Base-by-base conservation (phyloP, 495 filamentous ascomycete species). In the Aspergillus leporis region DNA sequence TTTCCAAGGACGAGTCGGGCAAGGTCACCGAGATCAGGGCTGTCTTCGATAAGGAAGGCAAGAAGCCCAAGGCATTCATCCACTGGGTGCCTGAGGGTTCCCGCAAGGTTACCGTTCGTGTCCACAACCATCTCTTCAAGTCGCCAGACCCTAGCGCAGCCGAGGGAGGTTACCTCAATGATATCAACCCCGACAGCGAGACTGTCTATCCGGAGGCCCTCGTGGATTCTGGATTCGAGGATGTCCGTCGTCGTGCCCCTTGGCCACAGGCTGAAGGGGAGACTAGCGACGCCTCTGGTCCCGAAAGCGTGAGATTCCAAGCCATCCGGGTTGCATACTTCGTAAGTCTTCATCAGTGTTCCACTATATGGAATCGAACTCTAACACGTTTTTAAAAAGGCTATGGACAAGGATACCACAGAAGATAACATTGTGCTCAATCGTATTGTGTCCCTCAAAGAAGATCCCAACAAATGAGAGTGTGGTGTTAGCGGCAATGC, bases 321-420 rank as follows among this genome's bases (percentile, higher is more conserved):
- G 94, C 85, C 13, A 85, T 97, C 83, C 83, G 95, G 19, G 87
- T 93, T 51, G 94, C 86, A 13, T 98, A 97, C 70, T 97, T 81
- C 75, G 76, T 61, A 58, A 46, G 60, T n/a, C n/a, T 57, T 18
- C 13, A 32, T 51, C 40, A 5, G n/a, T 45, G 4, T 32, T 52
- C 60, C 54, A n/a, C 60, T 47, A 45, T 21, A 19, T 13, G 50
- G 6, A 22, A 18, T 18, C 38, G 41, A 21, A 47, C 50, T n/a
- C 53, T 64, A 41, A 56, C 53, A 19, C 21, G 18, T 3, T 46
- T 30, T 40, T n/a, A 14, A 4, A 55, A n/a, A n/a, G n/a, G n/a
- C n/a, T n/a, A n/a, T n/a, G n/a, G n/a, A n/a, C n/a, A n/a, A n/a
- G n/a, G n/a, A n/a, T n/a, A n/a, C n/a, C n/a, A n/a, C n/a, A n/a